A percentile compares a stretch with the other conserved stretches of the same genome.
phyloP scores from a whole-genome alignment of 192 early-diverging fungal species.

The Backusella tarrabulga region DNA sequence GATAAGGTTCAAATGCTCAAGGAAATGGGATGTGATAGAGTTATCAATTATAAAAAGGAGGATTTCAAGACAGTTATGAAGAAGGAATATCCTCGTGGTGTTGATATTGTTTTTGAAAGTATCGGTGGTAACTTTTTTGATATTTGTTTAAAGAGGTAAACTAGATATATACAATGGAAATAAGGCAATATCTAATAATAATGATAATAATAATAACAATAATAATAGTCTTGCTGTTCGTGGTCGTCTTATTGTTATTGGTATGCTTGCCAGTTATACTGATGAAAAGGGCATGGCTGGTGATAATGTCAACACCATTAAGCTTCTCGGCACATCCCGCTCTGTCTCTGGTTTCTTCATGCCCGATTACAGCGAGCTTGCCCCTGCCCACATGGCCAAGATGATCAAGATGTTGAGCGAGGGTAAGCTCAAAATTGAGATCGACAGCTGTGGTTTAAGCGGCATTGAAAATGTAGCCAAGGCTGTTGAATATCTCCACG shows the following conservation, averaged over 20 bases:
- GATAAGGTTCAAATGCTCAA: slow-evolving; percentile 51
- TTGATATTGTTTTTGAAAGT: slow-evolving; percentile 58
- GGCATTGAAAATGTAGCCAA: slow-evolving; percentile 36
- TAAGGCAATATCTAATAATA: slow-evolving; percentile 24
- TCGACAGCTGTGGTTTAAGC: slow-evolving; percentile 42
- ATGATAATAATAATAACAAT: slow-evolving; percentile 8
- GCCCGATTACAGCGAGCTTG: slow-evolving; percentile 40
- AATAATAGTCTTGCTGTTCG: slow-evolving; percentile 23
- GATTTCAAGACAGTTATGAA: slow-evolving; percentile 45
- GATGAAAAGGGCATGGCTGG: slow-evolving; percentile 30
- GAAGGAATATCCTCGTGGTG: slow-evolving; percentile 53
- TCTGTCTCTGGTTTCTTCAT: slow-evolving; percentile 58
- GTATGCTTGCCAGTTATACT: slow-evolving; percentile 22
- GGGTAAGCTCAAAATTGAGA: slow-evolving; percentile 39
- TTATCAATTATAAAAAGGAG: slow-evolving; percentile 62
- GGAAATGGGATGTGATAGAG: slow-evolving; percentile 51
- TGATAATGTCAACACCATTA: slow-evolving; percentile 43
- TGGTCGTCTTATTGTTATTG: slow-evolving; percentile 35
- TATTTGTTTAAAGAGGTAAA: slow-evolving; percentile 37
- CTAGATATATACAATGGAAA: slow-evolving; percentile 32
- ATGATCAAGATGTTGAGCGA: slow-evolving; percentile 26
- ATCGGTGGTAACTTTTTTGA: slow-evolving; percentile 57
- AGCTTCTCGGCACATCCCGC: slow-evolving; percentile 48
- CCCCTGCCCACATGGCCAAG: slow-evolving; percentile 30
- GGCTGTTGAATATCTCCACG: slow-evolving; percentile 47